These are phyloP conservation scores for Aspergillus candidus DNA, from an alignment of 2,329 filamentous ascomycete species.

Conservation along the genomic window DNA sequence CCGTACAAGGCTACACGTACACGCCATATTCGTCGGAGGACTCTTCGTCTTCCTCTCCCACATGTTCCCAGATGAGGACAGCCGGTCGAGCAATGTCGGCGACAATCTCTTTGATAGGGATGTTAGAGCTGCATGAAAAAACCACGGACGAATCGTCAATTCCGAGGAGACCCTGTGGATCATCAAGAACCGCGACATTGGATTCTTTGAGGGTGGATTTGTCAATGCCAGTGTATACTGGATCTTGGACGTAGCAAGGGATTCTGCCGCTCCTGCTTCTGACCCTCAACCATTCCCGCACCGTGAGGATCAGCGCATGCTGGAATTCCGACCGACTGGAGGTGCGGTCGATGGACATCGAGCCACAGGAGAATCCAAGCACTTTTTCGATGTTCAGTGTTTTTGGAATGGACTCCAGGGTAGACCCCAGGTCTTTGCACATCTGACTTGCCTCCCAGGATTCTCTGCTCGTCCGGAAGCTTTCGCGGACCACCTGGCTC, in stretches of 20 bases:
- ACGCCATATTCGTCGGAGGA: too few relatives aligned
- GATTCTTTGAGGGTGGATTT: constrained; percentile 7
- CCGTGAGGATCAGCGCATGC: too few relatives aligned
- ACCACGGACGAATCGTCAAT: constrained; percentile 31
- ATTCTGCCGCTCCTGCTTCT: not conserved
- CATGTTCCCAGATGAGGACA: constrained; percentile 18
- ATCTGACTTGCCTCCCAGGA: too few relatives aligned
- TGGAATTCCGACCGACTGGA: too few relatives aligned
- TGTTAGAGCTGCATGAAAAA: constrained; percentile 24
- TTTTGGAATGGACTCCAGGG: too few relatives aligned
- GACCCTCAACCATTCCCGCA: too few relatives aligned
- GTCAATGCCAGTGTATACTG: constrained; percentile 13
- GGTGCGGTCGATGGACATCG: not conserved
- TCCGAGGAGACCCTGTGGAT: constrained; percentile 29
- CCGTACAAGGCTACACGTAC: too few relatives aligned
- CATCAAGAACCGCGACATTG: constrained; percentile 19
- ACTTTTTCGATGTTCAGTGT: too few relatives aligned
- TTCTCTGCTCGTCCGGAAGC: too few relatives aligned
- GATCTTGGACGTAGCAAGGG: constrained; percentile 21
- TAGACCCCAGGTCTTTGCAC: too few relatives aligned
- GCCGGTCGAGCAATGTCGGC: constrained; percentile 31
- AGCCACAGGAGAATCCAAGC: not conserved
- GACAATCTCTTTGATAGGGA: constrained; percentile 34
- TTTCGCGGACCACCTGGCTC: too few relatives aligned
- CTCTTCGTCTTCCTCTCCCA: constrained; percentile 7